Evolutionary conservation across 2,329 filamentous ascomycete species (phyloP).

Genomic region (Fusarium sp.): DNA sequence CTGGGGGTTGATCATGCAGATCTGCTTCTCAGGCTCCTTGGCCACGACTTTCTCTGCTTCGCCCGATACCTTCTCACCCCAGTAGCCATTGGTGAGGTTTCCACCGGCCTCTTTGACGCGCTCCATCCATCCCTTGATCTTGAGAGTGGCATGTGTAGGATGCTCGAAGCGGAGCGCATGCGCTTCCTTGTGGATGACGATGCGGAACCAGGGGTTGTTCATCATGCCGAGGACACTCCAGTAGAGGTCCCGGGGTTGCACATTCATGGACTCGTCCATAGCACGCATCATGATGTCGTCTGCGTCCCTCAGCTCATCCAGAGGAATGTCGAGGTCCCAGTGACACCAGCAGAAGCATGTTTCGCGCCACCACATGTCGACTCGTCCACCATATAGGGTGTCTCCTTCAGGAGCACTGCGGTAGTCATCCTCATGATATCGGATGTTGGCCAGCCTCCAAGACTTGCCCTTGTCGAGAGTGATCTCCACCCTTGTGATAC

Average conservation of each 20-base stretch:
- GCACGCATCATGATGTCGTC: constrained; percentile 82
- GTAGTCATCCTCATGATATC: constrained; percentile 88
- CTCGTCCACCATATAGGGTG: constrained; percentile 75
- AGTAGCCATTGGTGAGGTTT: constrained; percentile 81
- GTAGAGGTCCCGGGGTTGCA: constrained; percentile 93
- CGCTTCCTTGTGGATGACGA: constrained; percentile 76
- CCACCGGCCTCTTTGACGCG: constrained; percentile 84
- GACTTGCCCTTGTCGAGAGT: constrained; percentile 83
- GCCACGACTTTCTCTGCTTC: constrained; percentile 54
- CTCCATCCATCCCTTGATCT: constrained; percentile 92
- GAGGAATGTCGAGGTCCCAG: constrained; percentile 77
- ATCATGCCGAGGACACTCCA: constrained; percentile 97
- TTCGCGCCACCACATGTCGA: constrained; percentile 86
- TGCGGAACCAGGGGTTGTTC: constrained; percentile 94
- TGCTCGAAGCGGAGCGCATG: constrained; percentile 79
- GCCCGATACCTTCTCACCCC: constrained; percentile 76
- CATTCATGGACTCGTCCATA: constrained; percentile 90
- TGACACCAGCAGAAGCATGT: constrained; percentile 92
- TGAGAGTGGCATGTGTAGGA: constrained; percentile 81
- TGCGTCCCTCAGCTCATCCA: constrained; percentile 68
- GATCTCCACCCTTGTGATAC: constrained; percentile 83
- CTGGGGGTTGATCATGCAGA: constrained; percentile 79
- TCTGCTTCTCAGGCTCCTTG: constrained; percentile 67
- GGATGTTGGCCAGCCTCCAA: constrained; percentile 80
- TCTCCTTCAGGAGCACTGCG: constrained; percentile 67